A percentile compares a stretch with the other conserved stretches of the same genome.
These are phyloP conservation scores for Mycena galericulata DNA, from an alignment of 768 basidiomycete genomes.

Conservation along the genomic window DNA sequence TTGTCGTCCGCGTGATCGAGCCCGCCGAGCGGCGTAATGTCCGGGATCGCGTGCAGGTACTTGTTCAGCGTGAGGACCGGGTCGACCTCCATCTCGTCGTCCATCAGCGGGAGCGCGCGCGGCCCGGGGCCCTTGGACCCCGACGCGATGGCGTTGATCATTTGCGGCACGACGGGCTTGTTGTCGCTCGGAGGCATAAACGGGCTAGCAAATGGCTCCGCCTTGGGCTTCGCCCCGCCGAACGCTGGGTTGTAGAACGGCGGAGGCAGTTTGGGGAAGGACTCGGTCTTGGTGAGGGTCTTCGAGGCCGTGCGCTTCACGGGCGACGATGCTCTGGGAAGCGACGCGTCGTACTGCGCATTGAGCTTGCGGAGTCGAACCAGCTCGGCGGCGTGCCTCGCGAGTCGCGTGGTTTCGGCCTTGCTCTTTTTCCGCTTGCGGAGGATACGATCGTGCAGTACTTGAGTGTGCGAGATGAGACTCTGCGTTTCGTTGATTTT, in stretches of 20 bases:
- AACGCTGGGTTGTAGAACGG: slow-evolving; percentile 27
- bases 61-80: slow-evolving; percentile 36
- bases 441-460: slow-evolving; percentile 20
- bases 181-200: not conserved
- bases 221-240: slow-evolving; percentile 3
- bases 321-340: slow-evolving; percentile 36
- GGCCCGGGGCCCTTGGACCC: slow-evolving; percentile 35
- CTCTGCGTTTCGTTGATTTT: slow-evolving; percentile 25
- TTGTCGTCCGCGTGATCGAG: slow-evolving; percentile 53
- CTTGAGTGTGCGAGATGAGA: slow-evolving; percentile 15
- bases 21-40: slow-evolving; percentile 40
- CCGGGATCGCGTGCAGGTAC: slow-evolving; percentile 39
- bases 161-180: slow-evolving; percentile 7
- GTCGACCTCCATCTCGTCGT: slow-evolving; percentile 37
- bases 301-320: slow-evolving; percentile 29
- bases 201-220: not conserved
- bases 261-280: slow-evolving; percentile 5
- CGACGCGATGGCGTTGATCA: slow-evolving; percentile 36
- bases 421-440: slow-evolving; percentile 38
- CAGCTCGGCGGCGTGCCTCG: slow-evolving; percentile 24
- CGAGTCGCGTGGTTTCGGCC: slow-evolving; percentile 35
- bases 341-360: slow-evolving; percentile 31
- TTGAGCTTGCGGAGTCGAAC: slow-evolving; percentile 28
- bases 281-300: slow-evolving; percentile 22
- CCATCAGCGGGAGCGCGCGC: slow-evolving; percentile 22